Evolutionary conservation across 257 asterid species (phyloP).

Genomic region (Haberlea rhodopensis): DNA sequence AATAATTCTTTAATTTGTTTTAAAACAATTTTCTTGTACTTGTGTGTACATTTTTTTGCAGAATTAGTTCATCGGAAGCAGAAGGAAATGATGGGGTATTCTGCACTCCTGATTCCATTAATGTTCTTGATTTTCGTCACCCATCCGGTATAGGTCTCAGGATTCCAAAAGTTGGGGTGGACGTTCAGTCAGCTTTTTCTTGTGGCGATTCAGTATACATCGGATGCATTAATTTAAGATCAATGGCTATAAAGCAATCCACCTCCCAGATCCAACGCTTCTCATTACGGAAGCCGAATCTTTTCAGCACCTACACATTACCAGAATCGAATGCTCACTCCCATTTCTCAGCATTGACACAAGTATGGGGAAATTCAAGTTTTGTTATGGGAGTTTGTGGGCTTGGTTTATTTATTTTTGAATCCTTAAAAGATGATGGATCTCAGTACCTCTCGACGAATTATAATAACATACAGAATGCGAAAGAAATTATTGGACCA

Average conservation of each 20-base stretch:
- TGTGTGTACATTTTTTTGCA: constrained; percentile 25
- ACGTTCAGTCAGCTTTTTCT: constrained; percentile 63
- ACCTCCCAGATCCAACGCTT: constrained; percentile 69
- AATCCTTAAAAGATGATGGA: constrained; percentile 52
- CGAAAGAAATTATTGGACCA: constrained; percentile 63
- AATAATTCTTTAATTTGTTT: no score
- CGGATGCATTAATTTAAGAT: constrained; percentile 66
- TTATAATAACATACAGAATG: constrained; percentile 28
- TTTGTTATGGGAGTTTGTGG: constrained; percentile 84
- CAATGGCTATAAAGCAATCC: constrained; percentile 49
- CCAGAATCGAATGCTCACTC: constrained; percentile 75
- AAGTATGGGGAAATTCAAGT: constrained; percentile 85
- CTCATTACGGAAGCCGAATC: constrained; percentile 65
- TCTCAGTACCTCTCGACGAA: constrained; percentile 30
- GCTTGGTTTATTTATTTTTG: constrained; percentile 68
- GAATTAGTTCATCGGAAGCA: constrained; percentile 63
- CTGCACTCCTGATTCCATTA: constrained; percentile 71
- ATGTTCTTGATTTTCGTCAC: constrained; percentile 74
- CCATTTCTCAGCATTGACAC: constrained; percentile 56
- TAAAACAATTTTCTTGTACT: not conserved
- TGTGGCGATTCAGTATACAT: constrained; percentile 68
- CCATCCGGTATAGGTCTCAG: constrained; percentile 77
- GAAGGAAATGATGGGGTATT: constrained; percentile 85
- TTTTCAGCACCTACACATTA: constrained; percentile 47
- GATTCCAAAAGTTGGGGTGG: constrained; percentile 67